Percentiles rank a stretch among this genome's conserved stretches.
phyloP scores from a whole-genome alignment of 169 alveolate genomes.

The Eimeria zaria region DNA sequence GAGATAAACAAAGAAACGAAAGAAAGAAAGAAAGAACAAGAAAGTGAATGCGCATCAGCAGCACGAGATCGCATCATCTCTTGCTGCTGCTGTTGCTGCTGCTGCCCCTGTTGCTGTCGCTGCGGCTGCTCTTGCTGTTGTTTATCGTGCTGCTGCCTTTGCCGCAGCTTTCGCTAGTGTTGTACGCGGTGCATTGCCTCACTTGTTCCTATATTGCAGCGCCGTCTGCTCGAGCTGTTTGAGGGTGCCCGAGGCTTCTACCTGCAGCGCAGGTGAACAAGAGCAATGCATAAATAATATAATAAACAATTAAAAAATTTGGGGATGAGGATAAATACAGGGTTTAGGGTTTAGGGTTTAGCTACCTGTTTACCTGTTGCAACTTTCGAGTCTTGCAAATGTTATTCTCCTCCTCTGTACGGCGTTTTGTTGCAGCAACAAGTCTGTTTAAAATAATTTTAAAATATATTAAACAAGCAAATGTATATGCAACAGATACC shows the following conservation, averaged over 20 bases:
- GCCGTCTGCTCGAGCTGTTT: constrained; percentile 67
- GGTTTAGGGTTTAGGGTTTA: too few relatives aligned
- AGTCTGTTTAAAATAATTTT: too few relatives aligned
- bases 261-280: constrained; percentile 4
- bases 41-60: not conserved
- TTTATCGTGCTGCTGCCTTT: not conserved
- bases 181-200: not conserved
- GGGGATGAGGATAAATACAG: not conserved
- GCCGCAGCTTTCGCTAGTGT: not conserved
- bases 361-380: constrained; percentile 1
- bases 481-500: too few relatives aligned
- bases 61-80: too few relatives aligned
- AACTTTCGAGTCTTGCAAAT: constrained; percentile 45
- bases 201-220: constrained; percentile 43
- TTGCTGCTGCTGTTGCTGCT: too few relatives aligned
- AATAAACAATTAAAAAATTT: not conserved
- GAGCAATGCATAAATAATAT: not conserved
- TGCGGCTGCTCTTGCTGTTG: not conserved
- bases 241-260: constrained; percentile 49
- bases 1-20: not conserved
- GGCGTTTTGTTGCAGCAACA: constrained; percentile 20
- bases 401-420: constrained; percentile 25
- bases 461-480: too few relatives aligned
- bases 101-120: not conserved
- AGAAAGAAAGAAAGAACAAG: not conserved